Percentiles rank a stretch among this genome's conserved stretches.
phyloP scores from a whole-genome alignment of 2,329 filamentous ascomycete genomes.

The Ophiocordyceps sinensis region DNA sequence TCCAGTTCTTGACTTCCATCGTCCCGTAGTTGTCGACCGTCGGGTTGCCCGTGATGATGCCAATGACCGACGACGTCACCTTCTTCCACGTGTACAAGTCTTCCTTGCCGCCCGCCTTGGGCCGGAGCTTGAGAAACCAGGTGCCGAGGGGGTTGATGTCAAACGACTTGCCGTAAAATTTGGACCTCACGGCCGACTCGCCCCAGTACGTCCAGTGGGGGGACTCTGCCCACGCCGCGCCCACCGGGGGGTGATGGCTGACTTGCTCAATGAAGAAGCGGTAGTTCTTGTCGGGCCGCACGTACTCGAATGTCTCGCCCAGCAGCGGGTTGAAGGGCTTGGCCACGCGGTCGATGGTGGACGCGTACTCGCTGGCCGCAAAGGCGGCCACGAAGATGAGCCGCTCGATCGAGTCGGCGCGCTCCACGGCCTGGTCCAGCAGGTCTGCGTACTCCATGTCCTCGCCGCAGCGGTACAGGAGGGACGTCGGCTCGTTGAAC shows the following conservation, averaged over 20 bases:
- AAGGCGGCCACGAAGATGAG: slow-evolving; percentile 92
- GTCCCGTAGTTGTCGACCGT: slow-evolving; percentile 95
- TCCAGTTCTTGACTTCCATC: slow-evolving; percentile 98
- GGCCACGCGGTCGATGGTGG: slow-evolving; percentile 88
- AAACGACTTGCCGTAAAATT: slow-evolving; percentile 95
- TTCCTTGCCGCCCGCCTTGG: slow-evolving; percentile 57
- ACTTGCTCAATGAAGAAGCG: slow-evolving; percentile 98
- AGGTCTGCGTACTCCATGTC: slow-evolving; percentile 97
- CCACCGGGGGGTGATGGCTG: slow-evolving; percentile 89
- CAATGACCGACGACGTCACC: slow-evolving; percentile 91
- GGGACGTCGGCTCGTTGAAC: slow-evolving; percentile 94
- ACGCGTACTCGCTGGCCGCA: slow-evolving; percentile 91
- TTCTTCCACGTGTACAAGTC: slow-evolving; percentile 99
- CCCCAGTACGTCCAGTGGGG: slow-evolving; percentile 96
- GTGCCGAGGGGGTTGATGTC: slow-evolving; percentile 94
- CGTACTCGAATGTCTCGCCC: slow-evolving; percentile 95
- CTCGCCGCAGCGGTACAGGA: slow-evolving; percentile 87
- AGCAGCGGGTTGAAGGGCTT: slow-evolving; percentile 97
- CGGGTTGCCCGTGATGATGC: slow-evolving; percentile 93
- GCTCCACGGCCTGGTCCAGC: slow-evolving; percentile 74
- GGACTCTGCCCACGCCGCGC: slow-evolving; percentile 84
- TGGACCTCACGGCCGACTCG: slow-evolving; percentile 87
- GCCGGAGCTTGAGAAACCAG: slow-evolving; percentile 83
- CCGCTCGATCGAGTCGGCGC: slow-evolving; percentile 75
- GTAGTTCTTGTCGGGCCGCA: slow-evolving; percentile 88